These are phyloP conservation scores for Russula earlei DNA, from an alignment of 768 basidiomycete species.

Conservation along the genomic window DNA sequence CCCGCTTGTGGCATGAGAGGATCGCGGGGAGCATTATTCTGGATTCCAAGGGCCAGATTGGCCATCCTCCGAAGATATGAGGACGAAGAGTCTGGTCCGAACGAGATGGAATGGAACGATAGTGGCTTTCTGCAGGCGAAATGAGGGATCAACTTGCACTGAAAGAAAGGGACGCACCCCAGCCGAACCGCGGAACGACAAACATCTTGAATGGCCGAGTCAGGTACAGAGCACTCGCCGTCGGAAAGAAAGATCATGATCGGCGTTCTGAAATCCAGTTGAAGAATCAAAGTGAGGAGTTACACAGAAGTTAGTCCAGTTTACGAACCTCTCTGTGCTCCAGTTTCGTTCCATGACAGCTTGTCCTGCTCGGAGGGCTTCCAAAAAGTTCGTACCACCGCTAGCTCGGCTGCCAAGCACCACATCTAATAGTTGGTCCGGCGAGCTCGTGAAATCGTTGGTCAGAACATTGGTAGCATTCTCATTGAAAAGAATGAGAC, in stretches of 20 bases:
- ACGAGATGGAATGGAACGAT: conserved; percentile 50
- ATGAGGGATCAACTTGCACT: not conserved
- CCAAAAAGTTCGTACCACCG: conserved; percentile 37
- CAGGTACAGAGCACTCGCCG: conserved; percentile 36
- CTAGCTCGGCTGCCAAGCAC: conserved; percentile 28
- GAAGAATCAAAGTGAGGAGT: not conserved
- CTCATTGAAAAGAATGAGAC: conserved; percentile 41
- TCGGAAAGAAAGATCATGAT: conserved; percentile 52
- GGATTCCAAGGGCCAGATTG: conserved; percentile 38
- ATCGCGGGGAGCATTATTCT: conserved; percentile 35
- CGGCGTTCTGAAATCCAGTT: conserved; percentile 30
- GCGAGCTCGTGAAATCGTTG: conserved; percentile 40
- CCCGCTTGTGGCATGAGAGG: conserved; percentile 14
- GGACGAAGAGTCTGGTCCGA: conserved; percentile 32
- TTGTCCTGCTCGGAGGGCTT: conserved; percentile 32
- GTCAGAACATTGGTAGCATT: conserved; percentile 21
- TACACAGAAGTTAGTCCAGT: not conserved
- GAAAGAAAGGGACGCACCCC: no score
- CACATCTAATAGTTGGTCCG: conserved; percentile 35
- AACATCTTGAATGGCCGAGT: conserved; percentile 32
- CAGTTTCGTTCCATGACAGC: conserved; percentile 36
- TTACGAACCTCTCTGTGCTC: conserved; percentile 39
- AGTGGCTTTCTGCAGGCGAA: conserved; percentile 36
- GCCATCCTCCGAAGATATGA: conserved; percentile 40
- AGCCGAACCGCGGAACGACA: conserved; percentile 34